Base-by-base conservation (phyloP, 257 asterid genomes). In the Penstemon eatonii region DNA sequence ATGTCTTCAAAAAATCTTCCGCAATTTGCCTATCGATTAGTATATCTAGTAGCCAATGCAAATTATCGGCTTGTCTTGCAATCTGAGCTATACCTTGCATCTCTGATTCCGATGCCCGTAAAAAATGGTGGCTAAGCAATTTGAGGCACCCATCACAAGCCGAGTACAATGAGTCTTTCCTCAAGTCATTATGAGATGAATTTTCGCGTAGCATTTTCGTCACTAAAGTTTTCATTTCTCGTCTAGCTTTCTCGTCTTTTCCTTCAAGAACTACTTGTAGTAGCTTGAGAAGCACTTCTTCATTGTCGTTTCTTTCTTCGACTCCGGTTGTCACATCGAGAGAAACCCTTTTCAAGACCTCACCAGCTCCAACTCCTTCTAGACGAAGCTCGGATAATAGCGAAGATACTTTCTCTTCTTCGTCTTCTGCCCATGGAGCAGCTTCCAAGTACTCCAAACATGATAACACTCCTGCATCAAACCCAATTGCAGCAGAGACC, bases 361-460 rank as follows among this genome's bases (percentile, higher is more conserved):
- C 97, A 49, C 87, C 81, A 1, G 96, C 95, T 73, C 95, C 99
- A 55, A 80, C 85, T 2, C 96, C 96, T 71, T 93, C 95, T 7
- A 93, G 96, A 7, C 81, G 84, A 58, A 93, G 88, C 80, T 93
- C 97, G 8, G 96, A 88, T 73, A 93, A 68, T 11, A 93, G 78
- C 7, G 96, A 82, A 57, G 99, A 88, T 40, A 90, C 96, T 79
- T 90, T 87, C 74, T 90, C 95, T 67, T 93, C 99, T 67, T 93
- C 99, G 11, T 93, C 96, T 79, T 93, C 97, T 4, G 96, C 86
- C 99, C 99, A 93, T 4, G 99, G 99, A 65, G 96, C 95, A 43
- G 97, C 97, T 82, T 93, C 99, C 69, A 93, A 84, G 83, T 85
- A 93, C 82, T 89, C 98, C 83, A 92, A 78, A 80, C 96, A 92